Evolutionary conservation across 1,284 basidiomycete species (phyloP).

Genomic region (Tylopilus orsonianus): DNA sequence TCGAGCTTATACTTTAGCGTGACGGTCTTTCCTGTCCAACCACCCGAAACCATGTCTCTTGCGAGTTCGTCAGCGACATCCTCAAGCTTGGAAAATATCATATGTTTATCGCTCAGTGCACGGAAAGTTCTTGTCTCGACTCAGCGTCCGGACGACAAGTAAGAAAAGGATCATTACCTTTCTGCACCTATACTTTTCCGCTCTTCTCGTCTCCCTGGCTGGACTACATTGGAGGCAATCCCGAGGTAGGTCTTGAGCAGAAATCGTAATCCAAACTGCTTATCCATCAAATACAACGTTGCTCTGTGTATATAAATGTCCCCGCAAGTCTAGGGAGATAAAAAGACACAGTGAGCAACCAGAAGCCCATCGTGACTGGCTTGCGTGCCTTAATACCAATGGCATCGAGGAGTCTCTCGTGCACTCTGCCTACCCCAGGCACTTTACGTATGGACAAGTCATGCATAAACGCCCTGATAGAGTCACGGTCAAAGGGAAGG

Average conservation of each 20-base stretch:
- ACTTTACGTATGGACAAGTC: constrained; percentile 79
- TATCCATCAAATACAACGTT: constrained; percentile 77
- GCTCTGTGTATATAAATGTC: constrained; percentile 80
- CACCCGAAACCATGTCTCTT: constrained; percentile 67
- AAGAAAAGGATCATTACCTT: constrained; percentile 45
- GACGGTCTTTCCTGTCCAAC: constrained; percentile 76
- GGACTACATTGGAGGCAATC: constrained; percentile 79
- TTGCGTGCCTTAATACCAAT: constrained; percentile 76
- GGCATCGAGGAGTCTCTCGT: constrained; percentile 82
- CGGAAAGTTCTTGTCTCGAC: constrained; percentile 66
- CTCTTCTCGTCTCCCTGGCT: constrained; percentile 73
- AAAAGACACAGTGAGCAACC: constrained; percentile 1
- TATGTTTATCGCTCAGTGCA: constrained; percentile 59
- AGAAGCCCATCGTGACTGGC: not conserved
- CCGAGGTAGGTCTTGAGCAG: constrained; percentile 81
- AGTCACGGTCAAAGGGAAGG: constrained; percentile 63
- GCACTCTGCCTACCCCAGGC: constrained; percentile 86
- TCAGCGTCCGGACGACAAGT: not conserved
- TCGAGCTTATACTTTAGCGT: constrained; percentile 82
- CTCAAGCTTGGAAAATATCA: constrained; percentile 74
- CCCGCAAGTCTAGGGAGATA: constrained; percentile 67
- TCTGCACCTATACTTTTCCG: constrained; percentile 90
- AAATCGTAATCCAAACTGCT: constrained; percentile 75
- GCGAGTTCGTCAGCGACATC: constrained; percentile 80
- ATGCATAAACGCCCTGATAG: constrained; percentile 73